Percentiles rank a stretch among this genome's conserved stretches.
These are phyloP conservation scores for Artemisia argyi DNA, from an alignment of 129 eudicot genomes.

Conservation along the genomic window DNA sequence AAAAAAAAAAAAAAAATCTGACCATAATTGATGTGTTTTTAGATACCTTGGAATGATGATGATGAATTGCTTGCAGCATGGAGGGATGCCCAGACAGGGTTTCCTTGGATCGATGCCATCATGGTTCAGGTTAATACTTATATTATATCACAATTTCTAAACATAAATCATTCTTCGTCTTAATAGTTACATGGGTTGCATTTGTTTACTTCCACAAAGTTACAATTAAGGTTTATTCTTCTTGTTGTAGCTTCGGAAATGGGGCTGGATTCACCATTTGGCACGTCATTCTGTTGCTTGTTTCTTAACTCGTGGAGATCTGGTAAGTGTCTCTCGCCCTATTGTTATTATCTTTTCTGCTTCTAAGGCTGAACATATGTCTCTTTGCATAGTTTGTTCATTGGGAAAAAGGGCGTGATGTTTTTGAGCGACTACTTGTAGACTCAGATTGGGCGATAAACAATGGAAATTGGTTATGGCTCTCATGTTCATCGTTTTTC, in stretches of 20 bases:
- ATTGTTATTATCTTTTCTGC: background rate
- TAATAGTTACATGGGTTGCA: background rate
- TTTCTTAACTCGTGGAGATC: constrained; percentile 90
- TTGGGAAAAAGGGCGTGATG: constrained; percentile 95
- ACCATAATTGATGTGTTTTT: constrained; percentile 8
- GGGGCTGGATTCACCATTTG: constrained; percentile 99
- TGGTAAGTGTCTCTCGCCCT: constrained; percentile 42
- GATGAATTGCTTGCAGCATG: constrained; percentile 70
- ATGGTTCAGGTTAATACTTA: constrained; percentile 72
- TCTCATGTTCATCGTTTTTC: constrained; percentile 87
- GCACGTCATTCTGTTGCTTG: constrained; percentile 96
- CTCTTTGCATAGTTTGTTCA: constrained; percentile 60
- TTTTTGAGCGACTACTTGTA: constrained; percentile 79
- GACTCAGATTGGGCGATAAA: constrained; percentile 92
- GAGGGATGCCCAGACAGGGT: constrained; percentile 89
- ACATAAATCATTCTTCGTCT: too few relatives aligned
- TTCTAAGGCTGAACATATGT: constrained; percentile 5
- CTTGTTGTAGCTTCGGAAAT: constrained; percentile 61
- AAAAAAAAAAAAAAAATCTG: too few relatives aligned
- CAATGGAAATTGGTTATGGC: constrained; percentile 92
- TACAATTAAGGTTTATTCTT: background rate
- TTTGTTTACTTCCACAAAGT: constrained; percentile 11
- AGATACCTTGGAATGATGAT: constrained; percentile 89
- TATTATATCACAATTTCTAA: too few relatives aligned
- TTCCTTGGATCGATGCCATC: constrained; percentile 95